A percentile compares a stretch with the other conserved stretches of the same genome.
Conservation (phyloP, 345 rosid genomes). For the Gossypium turneri region DNA sequence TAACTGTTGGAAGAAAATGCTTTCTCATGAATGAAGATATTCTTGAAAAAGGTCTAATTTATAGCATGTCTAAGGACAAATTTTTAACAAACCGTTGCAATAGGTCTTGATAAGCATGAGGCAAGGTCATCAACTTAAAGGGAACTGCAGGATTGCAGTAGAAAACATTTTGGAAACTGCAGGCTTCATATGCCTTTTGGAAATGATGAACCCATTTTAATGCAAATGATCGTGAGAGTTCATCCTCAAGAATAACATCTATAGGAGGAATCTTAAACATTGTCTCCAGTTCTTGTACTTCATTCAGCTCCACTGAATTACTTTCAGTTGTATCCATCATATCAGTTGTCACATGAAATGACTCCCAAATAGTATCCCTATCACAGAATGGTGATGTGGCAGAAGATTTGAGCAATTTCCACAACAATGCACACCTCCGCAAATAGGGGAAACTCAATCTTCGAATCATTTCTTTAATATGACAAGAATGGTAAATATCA, state of each 20-base stretch:
- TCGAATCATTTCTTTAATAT: constrained; percentile 48
- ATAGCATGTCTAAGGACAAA: constrained; percentile 20
- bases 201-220: constrained; percentile 71
- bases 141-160: constrained; percentile 63
- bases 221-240: constrained; percentile 40
- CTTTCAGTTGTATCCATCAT: constrained; percentile 34
- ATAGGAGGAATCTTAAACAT: constrained; percentile 73
- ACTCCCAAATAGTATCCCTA: constrained; percentile 31
- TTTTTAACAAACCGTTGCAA: constrained; percentile 61
- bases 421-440: constrained; percentile 90
- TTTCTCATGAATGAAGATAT: constrained; percentile 10
- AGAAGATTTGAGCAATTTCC: constrained; percentile 67
- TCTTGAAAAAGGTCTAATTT: constrained; percentile 6
- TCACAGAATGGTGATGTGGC: constrained; percentile 47
- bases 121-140: constrained; percentile 78
- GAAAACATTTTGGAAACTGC: constrained; percentile 31
- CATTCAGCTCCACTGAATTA: constrained; percentile 47
- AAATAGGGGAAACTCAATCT: constrained; percentile 70
- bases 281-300: constrained; percentile 60
- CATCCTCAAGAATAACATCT: constrained; percentile 51
- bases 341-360: constrained; percentile 31
- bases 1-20: constrained; percentile 42
- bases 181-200: constrained; percentile 36
- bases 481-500: constrained; percentile 41
- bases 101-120: constrained; percentile 76